These are phyloP conservation scores for Quercus gilva DNA, from an alignment of 306 rosid species.

Conservation along the genomic window DNA sequence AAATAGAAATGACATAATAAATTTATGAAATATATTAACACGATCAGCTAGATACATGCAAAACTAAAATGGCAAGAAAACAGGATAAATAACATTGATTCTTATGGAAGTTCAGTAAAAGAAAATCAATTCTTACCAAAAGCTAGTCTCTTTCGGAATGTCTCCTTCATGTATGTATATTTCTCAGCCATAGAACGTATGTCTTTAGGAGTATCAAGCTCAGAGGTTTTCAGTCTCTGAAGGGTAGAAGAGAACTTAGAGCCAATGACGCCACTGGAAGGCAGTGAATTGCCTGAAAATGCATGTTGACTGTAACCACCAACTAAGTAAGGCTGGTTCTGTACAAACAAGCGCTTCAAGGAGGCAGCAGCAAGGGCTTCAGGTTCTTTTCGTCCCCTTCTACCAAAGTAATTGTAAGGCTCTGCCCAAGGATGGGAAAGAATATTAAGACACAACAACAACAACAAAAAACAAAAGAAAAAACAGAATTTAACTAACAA, in stretches of 20 bases:
- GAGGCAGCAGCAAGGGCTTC: constrained; percentile 98
- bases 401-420: constrained; percentile 82
- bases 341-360: constrained; percentile 84
- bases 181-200: constrained; percentile 86
- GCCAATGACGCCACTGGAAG: constrained; percentile 70
- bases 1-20: background rate
- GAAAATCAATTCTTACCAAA: constrained; percentile 60
- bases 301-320: constrained; percentile 89
- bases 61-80: background rate
- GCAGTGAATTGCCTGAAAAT: constrained; percentile 41
- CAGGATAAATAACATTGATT: background rate
- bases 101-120: background rate
- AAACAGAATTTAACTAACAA: background rate
- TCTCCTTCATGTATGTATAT: constrained; percentile 83
- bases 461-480: background rate
- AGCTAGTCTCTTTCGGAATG: constrained; percentile 78
- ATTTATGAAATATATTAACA: background rate
- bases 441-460: constrained; percentile 15
- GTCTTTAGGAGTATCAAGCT: constrained; percentile 57
- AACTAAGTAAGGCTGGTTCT: constrained; percentile 83
- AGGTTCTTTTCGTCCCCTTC: constrained; percentile 98
- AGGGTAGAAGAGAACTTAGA: constrained; percentile 67
- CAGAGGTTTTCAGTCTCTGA: constrained; percentile 61
- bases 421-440: constrained; percentile 49
- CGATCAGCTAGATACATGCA: background rate